phyloP scores from a whole-genome alignment of 73 alveolate genomes.

The Diophrys sp. region DNA sequence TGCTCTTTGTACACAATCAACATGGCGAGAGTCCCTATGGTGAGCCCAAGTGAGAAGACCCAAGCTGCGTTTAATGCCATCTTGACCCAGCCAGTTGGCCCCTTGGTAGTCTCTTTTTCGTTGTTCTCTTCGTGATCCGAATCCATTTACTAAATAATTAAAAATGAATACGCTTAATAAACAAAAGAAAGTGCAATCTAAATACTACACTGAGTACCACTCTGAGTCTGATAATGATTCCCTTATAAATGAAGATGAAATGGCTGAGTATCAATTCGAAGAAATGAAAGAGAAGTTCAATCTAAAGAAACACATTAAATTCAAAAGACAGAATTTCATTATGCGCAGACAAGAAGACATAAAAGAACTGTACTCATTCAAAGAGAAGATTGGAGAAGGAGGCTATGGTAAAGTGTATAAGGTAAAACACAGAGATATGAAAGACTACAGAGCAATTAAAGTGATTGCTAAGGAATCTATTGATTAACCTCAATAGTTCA shows the following conservation, averaged over 20 bases:
- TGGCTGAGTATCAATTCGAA: not conserved
- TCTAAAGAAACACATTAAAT: not conserved
- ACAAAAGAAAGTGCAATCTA: not conserved
- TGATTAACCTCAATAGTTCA: constrained; percentile 57
- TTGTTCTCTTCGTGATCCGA: too few relatives aligned
- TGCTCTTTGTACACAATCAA: too few relatives aligned
- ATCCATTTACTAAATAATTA: too few relatives aligned
- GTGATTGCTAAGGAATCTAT: constrained; percentile 82
- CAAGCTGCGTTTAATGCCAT: too few relatives aligned
- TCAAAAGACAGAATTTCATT: not conserved
- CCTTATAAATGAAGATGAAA: not conserved
- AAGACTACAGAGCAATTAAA: constrained; percentile 78
- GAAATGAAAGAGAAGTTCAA: not conserved
- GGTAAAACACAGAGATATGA: constrained; percentile 72
- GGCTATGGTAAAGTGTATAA: constrained; percentile 86
- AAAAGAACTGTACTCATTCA: constrained; percentile 4
- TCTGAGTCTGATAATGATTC: not conserved
- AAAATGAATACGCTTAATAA: not conserved
- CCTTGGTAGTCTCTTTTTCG: too few relatives aligned
- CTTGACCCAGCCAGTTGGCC: too few relatives aligned
- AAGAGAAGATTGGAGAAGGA: constrained; percentile 78
- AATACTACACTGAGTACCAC: not conserved
- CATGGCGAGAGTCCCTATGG: too few relatives aligned
- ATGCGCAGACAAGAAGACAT: not conserved
- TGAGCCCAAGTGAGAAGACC: too few relatives aligned